A percentile compares a stretch with the other conserved stretches of the same genome.
Evolutionary conservation across 257 asterid genomes (phyloP).

Genomic region (Gentiana macrophylla): DNA sequence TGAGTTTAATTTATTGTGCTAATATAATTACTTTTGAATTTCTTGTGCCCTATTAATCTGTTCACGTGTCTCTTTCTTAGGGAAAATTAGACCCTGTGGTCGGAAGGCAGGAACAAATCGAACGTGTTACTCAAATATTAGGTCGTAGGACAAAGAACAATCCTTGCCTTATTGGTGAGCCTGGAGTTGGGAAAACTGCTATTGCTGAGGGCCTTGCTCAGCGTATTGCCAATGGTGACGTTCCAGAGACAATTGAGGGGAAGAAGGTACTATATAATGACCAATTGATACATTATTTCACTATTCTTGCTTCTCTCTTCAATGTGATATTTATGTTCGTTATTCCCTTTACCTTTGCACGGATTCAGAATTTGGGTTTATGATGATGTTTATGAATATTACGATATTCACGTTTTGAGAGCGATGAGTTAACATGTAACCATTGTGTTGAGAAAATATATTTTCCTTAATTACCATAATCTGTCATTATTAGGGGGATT

Average conservation of each 20-base stretch:
- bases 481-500: too few species aligned
- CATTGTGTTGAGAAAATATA: too few species aligned
- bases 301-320: not conserved
- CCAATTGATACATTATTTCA: conserved; percentile 1
- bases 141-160: conserved; percentile 95
- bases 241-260: conserved; percentile 96
- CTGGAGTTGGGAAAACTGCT: conserved; percentile 99
- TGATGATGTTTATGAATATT: too few species aligned
- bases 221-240: conserved; percentile 89
- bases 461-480: too few species aligned
- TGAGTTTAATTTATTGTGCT: not conserved
- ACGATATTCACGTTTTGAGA: too few species aligned
- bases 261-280: conserved; percentile 48
- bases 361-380: too few species aligned
- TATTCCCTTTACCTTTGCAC: too few species aligned
- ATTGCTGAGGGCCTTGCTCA: conserved; percentile 99
- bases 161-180: conserved; percentile 99
- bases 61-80: conserved; percentile 25
- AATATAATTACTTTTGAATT: not conserved
- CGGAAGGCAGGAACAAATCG: conserved; percentile 86
- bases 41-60: not conserved
- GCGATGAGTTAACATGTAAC: too few species aligned
- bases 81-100: conserved; percentile 98
- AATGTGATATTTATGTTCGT: too few species aligned
- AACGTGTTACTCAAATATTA: conserved; percentile 94